Conservation (phyloP, 306 rosid species). For the Lathyrus tuberosus region DNA sequence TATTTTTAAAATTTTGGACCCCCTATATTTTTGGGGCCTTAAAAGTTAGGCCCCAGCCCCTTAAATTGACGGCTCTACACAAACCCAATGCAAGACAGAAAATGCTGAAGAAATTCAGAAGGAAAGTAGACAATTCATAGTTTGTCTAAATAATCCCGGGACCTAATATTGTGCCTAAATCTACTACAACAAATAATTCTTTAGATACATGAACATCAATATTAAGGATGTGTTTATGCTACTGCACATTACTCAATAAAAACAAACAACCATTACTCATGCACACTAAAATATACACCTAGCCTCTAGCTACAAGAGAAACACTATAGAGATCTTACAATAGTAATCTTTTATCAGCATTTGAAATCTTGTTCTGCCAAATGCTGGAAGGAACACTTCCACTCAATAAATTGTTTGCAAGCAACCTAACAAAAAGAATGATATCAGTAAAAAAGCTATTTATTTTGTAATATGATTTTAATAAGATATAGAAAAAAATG, state of each 20-base stretch:
- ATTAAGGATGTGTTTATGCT: no score
- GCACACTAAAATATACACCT: slow-evolving; percentile 13
- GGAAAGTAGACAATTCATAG: no score
- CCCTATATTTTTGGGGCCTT: no score
- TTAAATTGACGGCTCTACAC: no score
- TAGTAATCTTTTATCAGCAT: slow-evolving; percentile 42
- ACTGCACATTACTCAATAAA: background rate
- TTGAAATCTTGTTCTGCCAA: slow-evolving; percentile 63
- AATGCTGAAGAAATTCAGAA: no score
- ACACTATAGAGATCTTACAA: slow-evolving; percentile 58
- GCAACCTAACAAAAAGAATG: slow-evolving; percentile 68
- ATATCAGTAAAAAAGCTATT: slow-evolving; percentile 21
- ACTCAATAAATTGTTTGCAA: slow-evolving; percentile 70
- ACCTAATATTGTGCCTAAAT: no score
- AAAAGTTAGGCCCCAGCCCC: no score
- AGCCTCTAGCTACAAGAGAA: slow-evolving; percentile 7
- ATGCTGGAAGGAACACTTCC: slow-evolving; percentile 70
- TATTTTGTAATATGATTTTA: slow-evolving; percentile 7
- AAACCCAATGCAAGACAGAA: no score
- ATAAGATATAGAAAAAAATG: slow-evolving; percentile 14
- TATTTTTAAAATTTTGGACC: no score
- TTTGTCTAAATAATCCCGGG: no score
- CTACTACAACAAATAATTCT: no score
- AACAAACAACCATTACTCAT: background rate
- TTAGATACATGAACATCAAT: no score